These are phyloP conservation scores for Xylariaceae sp. DNA, from an alignment of 2,329 filamentous ascomycete genomes.

Conservation along the genomic window DNA sequence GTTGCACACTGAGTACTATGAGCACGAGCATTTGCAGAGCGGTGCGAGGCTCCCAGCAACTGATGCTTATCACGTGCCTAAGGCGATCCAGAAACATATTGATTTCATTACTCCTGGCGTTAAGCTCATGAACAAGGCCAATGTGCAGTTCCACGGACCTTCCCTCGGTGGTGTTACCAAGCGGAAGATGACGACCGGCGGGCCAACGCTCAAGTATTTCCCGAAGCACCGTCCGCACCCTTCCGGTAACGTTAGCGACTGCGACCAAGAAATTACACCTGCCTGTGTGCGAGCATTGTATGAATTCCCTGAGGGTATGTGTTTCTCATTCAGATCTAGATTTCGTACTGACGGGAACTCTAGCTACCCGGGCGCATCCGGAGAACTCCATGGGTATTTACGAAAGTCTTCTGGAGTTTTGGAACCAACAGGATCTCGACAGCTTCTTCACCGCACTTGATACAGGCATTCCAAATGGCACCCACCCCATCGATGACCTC, in stretches of 20 bases:
- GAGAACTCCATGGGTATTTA: not conserved
- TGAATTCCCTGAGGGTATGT: too few relatives aligned
- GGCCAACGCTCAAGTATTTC: too few relatives aligned
- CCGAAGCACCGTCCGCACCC: too few relatives aligned
- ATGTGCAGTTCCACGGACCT: too few relatives aligned
- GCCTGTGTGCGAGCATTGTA: not conserved
- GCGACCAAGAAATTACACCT: not conserved
- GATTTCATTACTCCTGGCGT: not conserved
- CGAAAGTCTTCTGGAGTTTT: not conserved
- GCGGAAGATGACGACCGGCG: too few relatives aligned
- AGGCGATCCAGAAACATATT: not conserved
- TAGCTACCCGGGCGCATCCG: not conserved
- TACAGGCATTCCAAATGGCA: not conserved
- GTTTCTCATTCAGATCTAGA: too few relatives aligned
- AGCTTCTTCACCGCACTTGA: not conserved
- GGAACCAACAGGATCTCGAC: not conserved
- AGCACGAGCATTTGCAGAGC: not conserved
- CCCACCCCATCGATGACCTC: not conserved
- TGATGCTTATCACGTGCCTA: not conserved
- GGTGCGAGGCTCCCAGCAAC: not conserved
- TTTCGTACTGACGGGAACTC: too few relatives aligned
- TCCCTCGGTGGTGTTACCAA: too few relatives aligned
- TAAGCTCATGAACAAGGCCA: not conserved
- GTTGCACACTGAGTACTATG: not conserved
- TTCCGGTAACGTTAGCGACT: not conserved